Percentiles rank a stretch among this genome's conserved stretches.
These are phyloP conservation scores for Eucalyptus viminalis DNA, from an alignment of 345 rosid genomes.

Conservation along the genomic window DNA sequence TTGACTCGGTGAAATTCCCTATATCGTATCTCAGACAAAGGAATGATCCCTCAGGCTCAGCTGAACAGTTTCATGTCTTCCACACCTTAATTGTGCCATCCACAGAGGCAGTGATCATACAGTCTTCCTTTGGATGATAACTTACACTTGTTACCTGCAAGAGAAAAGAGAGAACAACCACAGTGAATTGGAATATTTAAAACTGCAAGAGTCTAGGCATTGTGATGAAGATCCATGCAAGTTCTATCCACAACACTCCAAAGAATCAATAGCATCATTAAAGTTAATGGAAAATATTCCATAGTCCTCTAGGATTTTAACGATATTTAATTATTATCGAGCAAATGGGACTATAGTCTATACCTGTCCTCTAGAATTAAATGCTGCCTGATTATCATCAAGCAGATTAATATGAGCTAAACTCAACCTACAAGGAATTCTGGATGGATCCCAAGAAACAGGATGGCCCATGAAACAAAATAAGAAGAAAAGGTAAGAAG, in stretches of 20 bases:
- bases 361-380: background rate
- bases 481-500: background rate
- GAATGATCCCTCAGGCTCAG: background rate
- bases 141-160: conserved; percentile 88
- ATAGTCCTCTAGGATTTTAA: background rate
- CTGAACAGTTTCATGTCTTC: conserved; percentile 34
- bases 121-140: conserved; percentile 76
- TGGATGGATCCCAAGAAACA: background rate
- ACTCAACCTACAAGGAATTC: background rate
- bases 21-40: no score
- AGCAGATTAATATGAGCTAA: background rate
- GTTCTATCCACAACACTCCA: background rate
- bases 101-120: conserved; percentile 81
- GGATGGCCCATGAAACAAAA: background rate
- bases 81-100: conserved; percentile 84
- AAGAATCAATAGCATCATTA: background rate
- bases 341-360: background rate
- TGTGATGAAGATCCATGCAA: background rate
- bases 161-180: background rate
- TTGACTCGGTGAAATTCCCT: no score
- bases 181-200: background rate
- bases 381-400: background rate
- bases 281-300: background rate
- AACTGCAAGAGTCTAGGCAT: background rate
- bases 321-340: background rate